Conservation (phyloP, 2,329 filamentous ascomycete species). For the Penicillium psychrosexuale region DNA sequence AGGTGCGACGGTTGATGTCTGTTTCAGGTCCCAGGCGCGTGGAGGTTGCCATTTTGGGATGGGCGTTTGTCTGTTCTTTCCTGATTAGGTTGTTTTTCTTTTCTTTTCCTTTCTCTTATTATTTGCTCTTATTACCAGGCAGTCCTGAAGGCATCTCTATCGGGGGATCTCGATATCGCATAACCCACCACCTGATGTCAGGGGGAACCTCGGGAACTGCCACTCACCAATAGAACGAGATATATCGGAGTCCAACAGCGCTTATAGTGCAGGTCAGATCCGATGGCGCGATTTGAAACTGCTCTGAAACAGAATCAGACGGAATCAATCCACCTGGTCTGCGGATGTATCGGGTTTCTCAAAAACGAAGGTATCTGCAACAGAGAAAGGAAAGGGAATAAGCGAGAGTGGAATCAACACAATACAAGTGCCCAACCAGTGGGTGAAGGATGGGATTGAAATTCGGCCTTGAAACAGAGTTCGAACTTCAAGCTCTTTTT, state of each 20-base stretch:
- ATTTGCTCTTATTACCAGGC: neutral
- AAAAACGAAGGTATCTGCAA: constrained; percentile 7
- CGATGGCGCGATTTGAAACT: constrained; percentile 7
- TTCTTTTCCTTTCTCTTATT: neutral
- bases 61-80: constrained; percentile 5
- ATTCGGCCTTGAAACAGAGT: constrained; percentile 13
- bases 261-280: neutral
- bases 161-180: neutral
- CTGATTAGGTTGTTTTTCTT: constrained; percentile 9
- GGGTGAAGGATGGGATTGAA: constrained; percentile 18
- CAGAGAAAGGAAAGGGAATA: constrained; percentile 2
- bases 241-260: constrained; percentile 1
- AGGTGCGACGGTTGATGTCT: constrained; percentile 45
- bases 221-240: constrained; percentile 3
- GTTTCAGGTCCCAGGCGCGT: constrained; percentile 4
- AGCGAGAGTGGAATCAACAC: constrained; percentile 19
- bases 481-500: constrained; percentile 6
- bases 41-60: constrained; percentile 30
- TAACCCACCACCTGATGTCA: neutral
- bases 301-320: neutral
- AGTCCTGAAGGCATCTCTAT: neutral
- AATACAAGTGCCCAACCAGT: constrained; percentile 33
- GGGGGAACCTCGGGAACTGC: neutral
- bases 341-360: neutral
- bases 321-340: neutral